These are phyloP conservation scores for Reutealis trisperma DNA, from an alignment of 345 rosid species.

Conservation along the genomic window DNA sequence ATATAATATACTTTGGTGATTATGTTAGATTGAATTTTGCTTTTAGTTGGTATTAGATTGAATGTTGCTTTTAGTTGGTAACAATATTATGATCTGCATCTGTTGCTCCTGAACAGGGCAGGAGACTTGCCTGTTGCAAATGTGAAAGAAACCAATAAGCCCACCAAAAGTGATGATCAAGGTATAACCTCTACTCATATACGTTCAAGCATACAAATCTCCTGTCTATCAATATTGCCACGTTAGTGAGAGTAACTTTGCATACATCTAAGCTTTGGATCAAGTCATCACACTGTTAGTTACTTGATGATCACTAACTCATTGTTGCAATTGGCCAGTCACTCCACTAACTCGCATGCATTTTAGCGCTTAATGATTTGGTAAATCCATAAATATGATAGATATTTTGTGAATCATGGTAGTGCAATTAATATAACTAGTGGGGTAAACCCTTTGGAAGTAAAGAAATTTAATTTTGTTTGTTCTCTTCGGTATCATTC, in stretches of 20 bases:
- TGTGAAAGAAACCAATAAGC: constrained; percentile 11
- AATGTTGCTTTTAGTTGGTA: neutral
- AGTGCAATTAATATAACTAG: no score
- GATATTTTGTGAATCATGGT: neutral
- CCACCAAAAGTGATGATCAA: constrained; percentile 4
- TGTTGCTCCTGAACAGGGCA: constrained; percentile 28
- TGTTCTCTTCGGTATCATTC: neutral
- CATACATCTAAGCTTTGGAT: neutral
- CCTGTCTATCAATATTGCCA: neutral
- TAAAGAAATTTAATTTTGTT: neutral
- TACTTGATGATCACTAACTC: neutral
- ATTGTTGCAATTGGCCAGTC: neutral
- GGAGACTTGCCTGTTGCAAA: constrained; percentile 18
- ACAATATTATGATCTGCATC: constrained; percentile 15
- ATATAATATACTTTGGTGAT: neutral
- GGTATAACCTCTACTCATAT: constrained; percentile 24
- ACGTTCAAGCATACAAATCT: neutral
- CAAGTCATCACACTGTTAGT: neutral
- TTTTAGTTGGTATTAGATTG: neutral
- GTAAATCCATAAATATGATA: neutral
- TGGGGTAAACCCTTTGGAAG: neutral
- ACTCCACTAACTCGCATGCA: neutral
- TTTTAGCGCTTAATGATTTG: neutral
- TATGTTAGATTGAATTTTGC: neutral
- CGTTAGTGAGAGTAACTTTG: neutral